Percentiles rank a stretch among this genome's conserved stretches.
Evolutionary conservation across 129 eudicot genomes (phyloP).

Genomic region (Helichrysum umbraculigerum): DNA sequence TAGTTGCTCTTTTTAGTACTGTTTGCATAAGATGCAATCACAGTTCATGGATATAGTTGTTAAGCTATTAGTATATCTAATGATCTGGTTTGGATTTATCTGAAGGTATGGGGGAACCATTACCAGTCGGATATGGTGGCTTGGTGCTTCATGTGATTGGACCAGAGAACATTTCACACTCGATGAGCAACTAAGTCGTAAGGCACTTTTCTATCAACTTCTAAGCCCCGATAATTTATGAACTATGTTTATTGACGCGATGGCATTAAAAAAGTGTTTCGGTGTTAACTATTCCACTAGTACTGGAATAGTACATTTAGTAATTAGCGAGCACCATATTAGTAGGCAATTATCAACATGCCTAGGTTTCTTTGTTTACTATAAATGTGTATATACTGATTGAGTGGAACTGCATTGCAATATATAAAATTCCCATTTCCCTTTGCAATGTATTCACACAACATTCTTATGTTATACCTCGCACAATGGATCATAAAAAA

Average conservation of each 20-base stretch:
- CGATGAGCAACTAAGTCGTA: slow-evolving; percentile 98
- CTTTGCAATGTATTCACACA: neutral
- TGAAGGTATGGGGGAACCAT: slow-evolving; percentile 95
- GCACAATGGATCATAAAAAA: neutral
- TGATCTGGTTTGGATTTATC: slow-evolving; percentile 12
- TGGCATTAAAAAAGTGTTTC: slow-evolving; percentile 10
- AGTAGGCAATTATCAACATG: too few species aligned
- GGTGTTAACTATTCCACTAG: neutral
- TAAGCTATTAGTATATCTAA: neutral
- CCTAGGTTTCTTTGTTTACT: neutral
- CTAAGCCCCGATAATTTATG: slow-evolving; percentile 24
- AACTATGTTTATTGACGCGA: slow-evolving; percentile 10
- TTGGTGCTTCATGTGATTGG: slow-evolving; percentile 99
- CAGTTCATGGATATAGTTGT: neutral
- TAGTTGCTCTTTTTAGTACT: neutral
- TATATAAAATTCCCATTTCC: neutral
- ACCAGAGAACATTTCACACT: slow-evolving; percentile 90
- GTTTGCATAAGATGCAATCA: slow-evolving; percentile 11
- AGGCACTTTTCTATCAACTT: slow-evolving; percentile 46
- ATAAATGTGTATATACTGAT: neutral
- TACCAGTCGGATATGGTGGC: slow-evolving; percentile 83
- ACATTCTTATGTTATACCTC: neutral
- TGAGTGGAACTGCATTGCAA: neutral
- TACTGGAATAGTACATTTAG: too few species aligned
- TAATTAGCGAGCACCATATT: too few species aligned